phyloP scores from a whole-genome alignment of 768 basidiomycete genomes.

The Tubosaeta brunneosetosa region DNA sequence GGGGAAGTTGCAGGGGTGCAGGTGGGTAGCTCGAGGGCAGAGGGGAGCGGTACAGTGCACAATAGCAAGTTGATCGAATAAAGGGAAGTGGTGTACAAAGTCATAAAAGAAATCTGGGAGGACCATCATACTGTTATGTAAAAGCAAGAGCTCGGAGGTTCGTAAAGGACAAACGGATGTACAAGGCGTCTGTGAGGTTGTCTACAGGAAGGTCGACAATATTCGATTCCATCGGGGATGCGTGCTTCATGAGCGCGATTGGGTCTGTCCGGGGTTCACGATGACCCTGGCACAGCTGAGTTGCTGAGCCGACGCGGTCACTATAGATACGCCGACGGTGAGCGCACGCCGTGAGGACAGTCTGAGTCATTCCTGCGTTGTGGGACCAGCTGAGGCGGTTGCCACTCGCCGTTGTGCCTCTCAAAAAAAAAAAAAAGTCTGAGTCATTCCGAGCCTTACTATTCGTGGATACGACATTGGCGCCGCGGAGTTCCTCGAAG shows the following conservation, averaged over 20 bases:
- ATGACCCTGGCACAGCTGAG: conserved; percentile 24
- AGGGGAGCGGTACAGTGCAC: conserved; percentile 35
- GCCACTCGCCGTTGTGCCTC: too few species aligned
- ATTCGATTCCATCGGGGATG: conserved; percentile 19
- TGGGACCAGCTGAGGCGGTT: too few species aligned
- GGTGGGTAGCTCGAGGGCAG: conserved; percentile 12
- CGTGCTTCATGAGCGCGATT: conserved; percentile 23
- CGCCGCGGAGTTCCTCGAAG: too few species aligned
- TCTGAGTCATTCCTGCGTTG: too few species aligned
- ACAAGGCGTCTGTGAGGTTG: conserved; percentile 15
- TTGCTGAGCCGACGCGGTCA: conserved; percentile 23
- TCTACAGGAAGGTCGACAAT: conserved; percentile 20
- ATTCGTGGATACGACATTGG: too few species aligned
- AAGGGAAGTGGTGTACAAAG: conserved; percentile 34
- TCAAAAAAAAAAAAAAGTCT: too few species aligned
- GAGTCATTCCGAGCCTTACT: too few species aligned
- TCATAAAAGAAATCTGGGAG: conserved; percentile 34
- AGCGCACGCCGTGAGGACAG: conserved; percentile 16
- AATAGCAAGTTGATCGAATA: conserved; percentile 36
- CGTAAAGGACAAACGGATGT: conserved; percentile 24
- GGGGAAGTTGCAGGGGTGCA: conserved; percentile 34
- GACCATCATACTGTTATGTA: conserved; percentile 24
- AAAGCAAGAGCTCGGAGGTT: conserved; percentile 37
- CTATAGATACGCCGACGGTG: conserved; percentile 25
- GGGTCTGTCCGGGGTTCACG: conserved; percentile 15